A percentile compares a stretch with the other conserved stretches of the same genome.
These are phyloP conservation scores for Xylariales sp. DNA, from an alignment of 2,329 filamentous ascomycete species.

Conservation along the genomic window DNA sequence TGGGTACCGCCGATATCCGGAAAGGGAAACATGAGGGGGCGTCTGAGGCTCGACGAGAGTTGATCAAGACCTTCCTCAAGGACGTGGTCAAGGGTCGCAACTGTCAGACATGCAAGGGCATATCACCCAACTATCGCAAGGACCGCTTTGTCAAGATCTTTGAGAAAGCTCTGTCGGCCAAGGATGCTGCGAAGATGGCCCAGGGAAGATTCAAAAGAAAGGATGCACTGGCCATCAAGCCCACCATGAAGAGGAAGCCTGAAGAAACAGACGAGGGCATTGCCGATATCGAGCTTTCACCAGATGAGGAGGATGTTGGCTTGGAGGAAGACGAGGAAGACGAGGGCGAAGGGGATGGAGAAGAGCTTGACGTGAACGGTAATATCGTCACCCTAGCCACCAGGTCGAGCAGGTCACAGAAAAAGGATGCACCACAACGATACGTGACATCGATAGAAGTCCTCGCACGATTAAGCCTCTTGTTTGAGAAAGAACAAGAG, in stretches of 20 bases:
- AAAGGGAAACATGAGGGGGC: conserved; percentile 79
- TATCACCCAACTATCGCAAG: conserved; percentile 81
- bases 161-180: conserved; percentile 69
- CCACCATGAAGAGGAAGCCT: conserved; percentile 34
- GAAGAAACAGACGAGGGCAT: conserved; percentile 63
- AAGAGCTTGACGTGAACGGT: conserved; percentile 49
- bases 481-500: conserved; percentile 86
- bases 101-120: conserved; percentile 63
- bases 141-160: conserved; percentile 93
- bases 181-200: conserved; percentile 74
- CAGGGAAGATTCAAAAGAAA: conserved; percentile 60
- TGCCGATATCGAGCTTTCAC: conserved; percentile 56
- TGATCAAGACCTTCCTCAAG: conserved; percentile 78
- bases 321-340: conserved; percentile 37
- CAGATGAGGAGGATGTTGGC: conserved; percentile 35
- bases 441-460: conserved; percentile 84
- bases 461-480: conserved; percentile 66
- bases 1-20: conserved; percentile 43
- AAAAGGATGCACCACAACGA: conserved; percentile 47
- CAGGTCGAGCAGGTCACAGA: conserved; percentile 30
- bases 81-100: conserved; percentile 64
- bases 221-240: conserved; percentile 61
- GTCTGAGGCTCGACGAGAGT: conserved; percentile 66
- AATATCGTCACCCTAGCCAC: conserved; percentile 49
- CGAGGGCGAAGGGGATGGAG: conserved; percentile 39